A percentile compares a stretch with the other conserved stretches of the same genome.
These are phyloP conservation scores for Candida coquimbonensis DNA, from an alignment of 805 yeast species.

Conservation along the genomic window DNA sequence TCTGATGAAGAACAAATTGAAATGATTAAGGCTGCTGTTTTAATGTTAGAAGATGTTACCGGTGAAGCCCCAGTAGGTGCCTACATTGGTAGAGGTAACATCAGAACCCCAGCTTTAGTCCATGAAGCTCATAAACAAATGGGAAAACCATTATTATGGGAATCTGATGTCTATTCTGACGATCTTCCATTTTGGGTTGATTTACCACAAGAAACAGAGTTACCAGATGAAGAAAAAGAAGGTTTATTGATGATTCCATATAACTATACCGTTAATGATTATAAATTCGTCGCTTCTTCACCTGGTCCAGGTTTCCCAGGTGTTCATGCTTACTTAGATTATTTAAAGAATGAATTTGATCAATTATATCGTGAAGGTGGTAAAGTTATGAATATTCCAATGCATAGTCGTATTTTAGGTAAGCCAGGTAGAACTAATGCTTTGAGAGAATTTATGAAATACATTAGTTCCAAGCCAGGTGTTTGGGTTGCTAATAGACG, in stretches of 20 bases:
- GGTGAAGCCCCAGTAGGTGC: slow-evolving; percentile 32
- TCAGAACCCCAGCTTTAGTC: slow-evolving; percentile 27
- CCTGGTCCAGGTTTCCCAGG: slow-evolving; percentile 4
- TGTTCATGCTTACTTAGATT: slow-evolving; percentile 3
- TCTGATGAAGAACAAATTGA: slow-evolving; percentile 28
- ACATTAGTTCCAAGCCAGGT: slow-evolving; percentile 1
- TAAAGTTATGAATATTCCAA: slow-evolving; percentile 3
- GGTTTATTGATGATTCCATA: slow-evolving; percentile 1
- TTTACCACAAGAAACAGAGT: slow-evolving; percentile 3
- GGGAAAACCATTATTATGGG: slow-evolving; percentile 26
- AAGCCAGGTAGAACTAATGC: slow-evolving; percentile 4
- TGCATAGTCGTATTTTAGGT: slow-evolving; percentile 4
- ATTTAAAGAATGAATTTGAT: slow-evolving; percentile 2
- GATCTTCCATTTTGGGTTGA: slow-evolving; percentile 30
- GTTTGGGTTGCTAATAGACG: slow-evolving; percentile 4
- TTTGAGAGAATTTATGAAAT: slow-evolving; percentile 2
- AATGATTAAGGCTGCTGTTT: slow-evolving; percentile 25
- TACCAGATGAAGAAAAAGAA: slow-evolving; percentile 1
- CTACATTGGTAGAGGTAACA: slow-evolving; percentile 29
- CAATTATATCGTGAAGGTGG: slow-evolving; percentile 5
- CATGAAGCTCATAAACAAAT: slow-evolving; percentile 28
- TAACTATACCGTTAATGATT: slow-evolving; percentile 1
- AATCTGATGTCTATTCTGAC: slow-evolving; percentile 30
- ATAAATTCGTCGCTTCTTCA: slow-evolving; percentile 1
- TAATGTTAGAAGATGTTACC: slow-evolving; percentile 24